phyloP scores from a whole-genome alignment of 2,329 filamentous ascomycete species.

The Scopulariopsis brevicaulis region DNA sequence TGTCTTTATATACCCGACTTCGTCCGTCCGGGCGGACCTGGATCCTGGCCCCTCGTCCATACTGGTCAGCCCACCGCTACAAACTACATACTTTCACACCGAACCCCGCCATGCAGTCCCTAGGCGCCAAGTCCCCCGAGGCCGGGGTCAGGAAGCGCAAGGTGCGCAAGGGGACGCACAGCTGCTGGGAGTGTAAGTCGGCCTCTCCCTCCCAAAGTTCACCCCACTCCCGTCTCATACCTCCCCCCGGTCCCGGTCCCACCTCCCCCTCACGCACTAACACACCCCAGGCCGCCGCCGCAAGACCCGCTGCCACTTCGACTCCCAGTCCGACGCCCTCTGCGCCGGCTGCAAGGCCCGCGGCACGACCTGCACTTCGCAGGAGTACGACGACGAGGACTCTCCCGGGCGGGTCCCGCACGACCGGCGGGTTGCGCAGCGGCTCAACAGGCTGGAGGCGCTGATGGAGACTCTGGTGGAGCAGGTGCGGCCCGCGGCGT shows the following conservation, averaged over 20 bases:
- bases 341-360: constrained; percentile 36
- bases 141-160: constrained; percentile 13
- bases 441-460: constrained; percentile 31
- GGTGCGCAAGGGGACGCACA: constrained; percentile 43
- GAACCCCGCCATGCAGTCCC: background rate
- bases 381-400: constrained; percentile 28
- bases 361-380: constrained; percentile 30
- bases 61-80: no score
- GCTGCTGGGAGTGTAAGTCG: constrained; percentile 48
- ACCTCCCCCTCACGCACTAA: background rate
- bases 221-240: background rate
- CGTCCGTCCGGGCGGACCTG: background rate
- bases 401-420: constrained; percentile 10
- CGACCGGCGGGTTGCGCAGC: constrained; percentile 27
- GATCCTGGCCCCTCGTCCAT: background rate
- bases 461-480: constrained; percentile 33
- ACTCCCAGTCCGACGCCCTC: constrained; percentile 22
- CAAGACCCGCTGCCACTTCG: constrained; percentile 40
- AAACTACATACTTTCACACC: no score
- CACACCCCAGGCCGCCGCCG: constrained; percentile 24
- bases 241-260: background rate
- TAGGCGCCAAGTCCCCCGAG: background rate
- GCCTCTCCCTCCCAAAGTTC: background rate
- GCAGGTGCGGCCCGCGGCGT: constrained; percentile 12
- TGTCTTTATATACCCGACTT: background rate